Percentiles rank a stretch among this genome's conserved stretches.
Evolutionary conservation across 805 yeast species (phyloP).

Genomic region (Pichia thaimueangensis): DNA sequence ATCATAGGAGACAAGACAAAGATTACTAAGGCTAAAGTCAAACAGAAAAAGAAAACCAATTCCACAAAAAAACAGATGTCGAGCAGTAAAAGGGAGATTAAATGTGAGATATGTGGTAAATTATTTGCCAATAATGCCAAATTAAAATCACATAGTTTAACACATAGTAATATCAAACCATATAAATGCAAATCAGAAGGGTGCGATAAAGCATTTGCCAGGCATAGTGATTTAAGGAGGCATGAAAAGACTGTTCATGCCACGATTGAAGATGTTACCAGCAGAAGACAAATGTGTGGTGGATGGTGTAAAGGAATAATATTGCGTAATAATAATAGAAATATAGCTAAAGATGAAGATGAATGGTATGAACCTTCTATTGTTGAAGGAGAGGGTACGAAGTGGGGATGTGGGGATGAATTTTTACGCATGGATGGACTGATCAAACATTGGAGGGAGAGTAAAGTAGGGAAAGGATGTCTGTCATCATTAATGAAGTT

Average conservation of each 20-base stretch:
- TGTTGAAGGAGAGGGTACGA: not conserved
- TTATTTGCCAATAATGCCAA: not conserved
- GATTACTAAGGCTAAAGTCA: no score
- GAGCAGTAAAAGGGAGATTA: not conserved
- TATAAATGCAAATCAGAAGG: not conserved
- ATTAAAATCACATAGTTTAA: constrained; percentile 1
- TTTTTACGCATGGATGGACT: constrained; percentile 7
- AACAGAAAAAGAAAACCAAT: no score
- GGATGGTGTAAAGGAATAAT: constrained; percentile 4
- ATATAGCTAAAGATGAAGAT: no score
- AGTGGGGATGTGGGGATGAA: constrained; percentile 6
- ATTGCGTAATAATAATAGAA: not conserved
- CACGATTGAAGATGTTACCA: not conserved
- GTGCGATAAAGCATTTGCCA: constrained; percentile 4
- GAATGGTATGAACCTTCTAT: not conserved
- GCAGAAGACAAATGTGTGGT: constrained; percentile 2
- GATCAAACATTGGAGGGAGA: constrained; percentile 6
- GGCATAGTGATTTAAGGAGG: constrained; percentile 2
- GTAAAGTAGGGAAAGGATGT: constrained; percentile 1
- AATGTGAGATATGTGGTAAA: not conserved
- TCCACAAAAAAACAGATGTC: no score
- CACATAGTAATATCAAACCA: not conserved
- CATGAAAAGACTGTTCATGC: constrained; percentile 3
- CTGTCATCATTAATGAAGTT: not conserved
- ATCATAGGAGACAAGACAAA: no score